Evolutionary conservation across 345 rosid species (phyloP).

Genomic region (Linum lewisii): DNA sequence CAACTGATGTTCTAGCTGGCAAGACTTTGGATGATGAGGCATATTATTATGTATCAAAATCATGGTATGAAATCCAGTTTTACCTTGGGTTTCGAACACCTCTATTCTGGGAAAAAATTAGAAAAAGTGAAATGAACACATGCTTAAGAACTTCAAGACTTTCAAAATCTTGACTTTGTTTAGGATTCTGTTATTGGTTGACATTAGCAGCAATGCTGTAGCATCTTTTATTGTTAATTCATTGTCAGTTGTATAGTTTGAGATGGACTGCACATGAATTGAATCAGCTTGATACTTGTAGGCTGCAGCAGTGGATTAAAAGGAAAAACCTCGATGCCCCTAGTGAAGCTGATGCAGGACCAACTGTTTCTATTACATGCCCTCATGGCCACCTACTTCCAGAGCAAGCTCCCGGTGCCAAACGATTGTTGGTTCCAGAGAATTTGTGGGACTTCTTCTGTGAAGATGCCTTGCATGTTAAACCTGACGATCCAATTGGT

Average conservation of each 20-base stretch:
- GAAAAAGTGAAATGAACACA: too few species aligned
- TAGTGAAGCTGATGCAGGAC: slow-evolving; percentile 81
- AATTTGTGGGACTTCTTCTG: slow-evolving; percentile 74
- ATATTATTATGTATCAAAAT: slow-evolving; percentile 55
- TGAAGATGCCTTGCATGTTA: slow-evolving; percentile 59
- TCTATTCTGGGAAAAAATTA: background rate
- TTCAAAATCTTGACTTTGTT: too few species aligned
- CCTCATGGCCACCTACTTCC: slow-evolving; percentile 76
- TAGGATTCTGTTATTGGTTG: slow-evolving; percentile 8
- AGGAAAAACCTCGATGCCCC: slow-evolving; percentile 91
- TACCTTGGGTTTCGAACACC: background rate
- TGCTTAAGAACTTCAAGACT: too few species aligned
- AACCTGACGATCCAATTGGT: slow-evolving; percentile 51
- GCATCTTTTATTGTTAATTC: background rate
- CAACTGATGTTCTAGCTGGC: slow-evolving; percentile 48
- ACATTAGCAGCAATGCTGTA: slow-evolving; percentile 1
- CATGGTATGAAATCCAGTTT: slow-evolving; percentile 49
- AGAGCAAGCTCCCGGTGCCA: slow-evolving; percentile 87
- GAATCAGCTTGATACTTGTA: slow-evolving; percentile 19
- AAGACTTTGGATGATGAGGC: slow-evolving; percentile 66
- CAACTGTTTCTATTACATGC: slow-evolving; percentile 65
- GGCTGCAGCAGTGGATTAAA: slow-evolving; percentile 96
- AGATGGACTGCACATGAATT: slow-evolving; percentile 7
- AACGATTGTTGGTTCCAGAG: slow-evolving; percentile 73
- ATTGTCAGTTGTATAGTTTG: background rate